phyloP scores from a whole-genome alignment of 306 rosid species.

The Vigna radiata region DNA sequence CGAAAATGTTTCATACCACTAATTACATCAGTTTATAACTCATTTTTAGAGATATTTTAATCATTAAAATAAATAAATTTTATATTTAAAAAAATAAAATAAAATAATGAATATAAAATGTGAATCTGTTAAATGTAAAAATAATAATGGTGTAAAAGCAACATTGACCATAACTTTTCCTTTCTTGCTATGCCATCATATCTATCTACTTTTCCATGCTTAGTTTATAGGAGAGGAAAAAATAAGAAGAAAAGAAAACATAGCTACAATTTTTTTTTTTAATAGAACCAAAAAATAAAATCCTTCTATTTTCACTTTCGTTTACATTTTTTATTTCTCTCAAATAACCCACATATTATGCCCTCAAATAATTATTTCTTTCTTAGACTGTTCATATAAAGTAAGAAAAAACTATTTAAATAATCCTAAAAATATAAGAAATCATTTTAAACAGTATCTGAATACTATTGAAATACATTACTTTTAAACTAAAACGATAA shows the following conservation, averaged over 20 bases:
- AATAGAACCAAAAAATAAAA: no score
- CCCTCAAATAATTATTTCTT: not conserved
- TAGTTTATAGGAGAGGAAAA: not conserved
- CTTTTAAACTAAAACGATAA: not conserved
- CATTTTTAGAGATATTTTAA: no score
- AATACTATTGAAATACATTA: not conserved
- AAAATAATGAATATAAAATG: no score
- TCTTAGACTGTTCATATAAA: not conserved
- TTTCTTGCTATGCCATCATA: not conserved
- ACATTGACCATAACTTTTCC: slow-evolving; percentile 25
- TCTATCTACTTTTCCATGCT: slow-evolving; percentile 1
- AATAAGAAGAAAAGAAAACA: not conserved
- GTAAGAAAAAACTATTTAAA: not conserved
- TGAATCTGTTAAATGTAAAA: no score
- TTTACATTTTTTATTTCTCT: not conserved
- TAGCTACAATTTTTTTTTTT: not conserved
- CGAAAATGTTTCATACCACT: no score
- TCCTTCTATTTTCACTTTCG: not conserved
- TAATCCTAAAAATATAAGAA: not conserved
- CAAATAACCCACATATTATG: not conserved
- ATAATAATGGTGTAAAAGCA: not conserved
- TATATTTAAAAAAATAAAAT: no score
- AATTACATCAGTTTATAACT: no score
- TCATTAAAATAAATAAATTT: no score
- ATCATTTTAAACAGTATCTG: not conserved